These are phyloP conservation scores for Monilinia laxa DNA, from an alignment of 2,329 filamentous ascomycete genomes.

Conservation along the genomic window DNA sequence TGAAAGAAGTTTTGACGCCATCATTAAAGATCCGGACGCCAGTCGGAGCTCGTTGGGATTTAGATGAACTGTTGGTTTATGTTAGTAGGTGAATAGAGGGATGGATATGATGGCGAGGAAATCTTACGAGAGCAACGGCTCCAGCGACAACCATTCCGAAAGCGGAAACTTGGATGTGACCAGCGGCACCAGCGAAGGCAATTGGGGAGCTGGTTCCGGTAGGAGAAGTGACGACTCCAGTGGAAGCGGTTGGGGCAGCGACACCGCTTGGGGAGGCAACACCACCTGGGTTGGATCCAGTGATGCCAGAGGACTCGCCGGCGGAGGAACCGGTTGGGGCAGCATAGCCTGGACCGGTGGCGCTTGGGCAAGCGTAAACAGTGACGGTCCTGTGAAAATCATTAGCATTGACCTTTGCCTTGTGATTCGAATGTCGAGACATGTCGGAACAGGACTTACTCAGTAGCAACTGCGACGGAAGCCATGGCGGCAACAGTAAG, in stretches of 20 bases:
- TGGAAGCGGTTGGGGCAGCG: conserved; percentile 29
- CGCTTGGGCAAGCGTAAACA: conserved; percentile 34
- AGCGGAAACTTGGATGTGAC: conserved; percentile 36
- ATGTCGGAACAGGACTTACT: conserved; percentile 26
- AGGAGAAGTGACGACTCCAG: conserved; percentile 30
- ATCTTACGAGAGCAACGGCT: conserved; percentile 40
- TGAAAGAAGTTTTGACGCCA: conserved; percentile 26
- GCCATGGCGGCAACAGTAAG: conserved; percentile 38
- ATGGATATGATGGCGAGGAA: neutral
- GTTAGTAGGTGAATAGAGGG: conserved; percentile 30
- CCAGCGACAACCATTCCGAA: conserved; percentile 40
- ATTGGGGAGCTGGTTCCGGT: conserved; percentile 36
- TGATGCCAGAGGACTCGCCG: conserved; percentile 20
- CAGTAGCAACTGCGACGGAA: conserved; percentile 32
- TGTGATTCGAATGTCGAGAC: neutral
- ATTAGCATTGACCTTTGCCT: conserved; percentile 23
- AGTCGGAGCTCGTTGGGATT: conserved; percentile 32
- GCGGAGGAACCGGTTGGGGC: conserved; percentile 27
- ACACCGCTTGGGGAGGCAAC: conserved; percentile 15
- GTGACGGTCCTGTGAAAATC: conserved; percentile 34
- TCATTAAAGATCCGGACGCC: conserved; percentile 28
- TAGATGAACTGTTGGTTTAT: conserved; percentile 35
- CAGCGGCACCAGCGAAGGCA: conserved; percentile 36
- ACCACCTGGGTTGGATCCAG: neutral
- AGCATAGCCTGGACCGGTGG: conserved; percentile 27